A percentile compares a stretch with the other conserved stretches of the same genome.
These are phyloP conservation scores for Sphagnurus paluster DNA, from an alignment of 1,284 basidiomycete genomes.

Conservation along the genomic window DNA sequence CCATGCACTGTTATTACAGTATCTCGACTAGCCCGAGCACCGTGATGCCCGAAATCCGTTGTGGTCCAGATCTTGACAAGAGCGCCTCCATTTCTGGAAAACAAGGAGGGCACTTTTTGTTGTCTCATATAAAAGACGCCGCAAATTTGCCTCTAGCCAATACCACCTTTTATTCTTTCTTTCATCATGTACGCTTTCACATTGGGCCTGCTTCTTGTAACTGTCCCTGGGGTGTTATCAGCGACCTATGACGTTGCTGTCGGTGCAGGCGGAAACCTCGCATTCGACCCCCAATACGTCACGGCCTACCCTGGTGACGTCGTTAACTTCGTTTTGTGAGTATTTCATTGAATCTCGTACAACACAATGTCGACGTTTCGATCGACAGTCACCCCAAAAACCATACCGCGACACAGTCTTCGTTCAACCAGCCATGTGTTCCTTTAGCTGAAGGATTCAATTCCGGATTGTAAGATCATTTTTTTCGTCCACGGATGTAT, in stretches of 20 bases:
- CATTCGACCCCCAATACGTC: constrained; percentile 36
- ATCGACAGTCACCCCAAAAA: constrained; percentile 38
- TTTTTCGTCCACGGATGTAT: neutral
- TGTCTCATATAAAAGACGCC: neutral
- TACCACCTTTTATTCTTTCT: neutral
- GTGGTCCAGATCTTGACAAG: too few species aligned
- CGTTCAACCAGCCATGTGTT: constrained; percentile 43
- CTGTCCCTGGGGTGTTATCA: constrained; percentile 24
- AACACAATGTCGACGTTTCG: constrained; percentile 1
- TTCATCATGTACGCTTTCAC: constrained; percentile 18
- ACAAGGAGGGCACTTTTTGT: too few species aligned
- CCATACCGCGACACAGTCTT: constrained; percentile 45
- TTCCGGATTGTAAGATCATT: constrained; percentile 40
- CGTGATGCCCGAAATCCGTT: constrained; percentile 5
- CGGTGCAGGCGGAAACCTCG: constrained; percentile 31
- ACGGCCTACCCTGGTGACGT: constrained; percentile 34
- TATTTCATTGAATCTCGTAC: constrained; percentile 7
- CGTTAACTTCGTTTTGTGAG: constrained; percentile 40
- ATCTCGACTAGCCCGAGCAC: neutral
- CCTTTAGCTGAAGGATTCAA: constrained; percentile 30
- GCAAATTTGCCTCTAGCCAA: neutral
- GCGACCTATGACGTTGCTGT: constrained; percentile 31
- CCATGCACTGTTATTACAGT: neutral
- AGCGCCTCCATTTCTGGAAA: too few species aligned
- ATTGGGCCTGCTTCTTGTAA: constrained; percentile 19